phyloP scores from a whole-genome alignment of 2,329 filamentous ascomycete species.

The Diaporthe nobilis region DNA sequence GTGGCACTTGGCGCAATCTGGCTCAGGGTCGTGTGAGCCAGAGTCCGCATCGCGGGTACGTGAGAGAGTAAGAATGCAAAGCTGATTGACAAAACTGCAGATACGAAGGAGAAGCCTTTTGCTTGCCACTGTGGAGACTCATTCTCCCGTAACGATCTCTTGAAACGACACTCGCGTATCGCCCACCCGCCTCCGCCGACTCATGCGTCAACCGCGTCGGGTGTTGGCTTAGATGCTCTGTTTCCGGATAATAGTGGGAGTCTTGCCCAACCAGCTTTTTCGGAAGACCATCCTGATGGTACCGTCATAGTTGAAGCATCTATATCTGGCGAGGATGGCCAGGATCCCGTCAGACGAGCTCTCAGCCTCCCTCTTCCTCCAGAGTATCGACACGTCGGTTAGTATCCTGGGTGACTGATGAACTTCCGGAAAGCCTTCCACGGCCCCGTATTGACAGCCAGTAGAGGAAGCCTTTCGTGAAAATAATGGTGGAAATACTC shows the following conservation, averaged over 20 bases:
- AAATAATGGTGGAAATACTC: neutral
- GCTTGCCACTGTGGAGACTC: neutral
- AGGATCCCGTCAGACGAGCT: neutral
- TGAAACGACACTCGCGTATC: constrained; percentile 10
- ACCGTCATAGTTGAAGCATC: neutral
- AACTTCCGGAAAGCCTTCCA: neutral
- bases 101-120: neutral
- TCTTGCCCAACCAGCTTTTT: no score
- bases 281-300: neutral
- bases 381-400: constrained; percentile 8
- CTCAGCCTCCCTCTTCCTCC: constrained; percentile 1
- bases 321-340: neutral
- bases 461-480: neutral
- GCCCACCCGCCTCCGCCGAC: neutral
- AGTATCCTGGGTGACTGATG: neutral
- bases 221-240: neutral
- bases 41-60: neutral
- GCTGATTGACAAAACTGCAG: neutral
- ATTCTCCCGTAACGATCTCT: neutral
- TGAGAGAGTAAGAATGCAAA: neutral
- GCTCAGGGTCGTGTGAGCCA: neutral
- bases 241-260: neutral
- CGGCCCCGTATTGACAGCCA: neutral
- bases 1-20: neutral
- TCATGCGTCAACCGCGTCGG: neutral